These are phyloP conservation scores for Diaporthe batatas DNA, from an alignment of 2,329 filamentous ascomycete genomes.

Conservation along the genomic window DNA sequence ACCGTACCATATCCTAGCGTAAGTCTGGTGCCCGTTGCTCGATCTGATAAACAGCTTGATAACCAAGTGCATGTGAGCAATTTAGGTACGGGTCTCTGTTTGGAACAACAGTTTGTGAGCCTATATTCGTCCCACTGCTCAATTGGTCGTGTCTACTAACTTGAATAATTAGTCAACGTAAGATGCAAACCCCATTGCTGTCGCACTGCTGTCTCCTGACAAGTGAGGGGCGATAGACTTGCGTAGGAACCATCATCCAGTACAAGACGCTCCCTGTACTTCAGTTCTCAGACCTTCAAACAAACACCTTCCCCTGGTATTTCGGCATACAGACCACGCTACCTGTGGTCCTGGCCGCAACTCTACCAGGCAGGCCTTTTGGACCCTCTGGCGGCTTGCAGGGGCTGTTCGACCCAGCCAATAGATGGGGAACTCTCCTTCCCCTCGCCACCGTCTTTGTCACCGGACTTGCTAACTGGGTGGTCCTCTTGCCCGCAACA, in stretches of 20 bases:
- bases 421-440: constrained; percentile 73
- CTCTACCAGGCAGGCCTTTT: constrained; percentile 76
- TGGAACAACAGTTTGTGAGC: constrained; percentile 89
- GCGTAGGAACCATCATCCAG: constrained; percentile 79
- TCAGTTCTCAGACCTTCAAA: constrained; percentile 85
- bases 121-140: background rate
- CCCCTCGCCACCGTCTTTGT: constrained; percentile 79
- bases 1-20: constrained; percentile 84
- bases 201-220: constrained; percentile 21
- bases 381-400: constrained; percentile 62
- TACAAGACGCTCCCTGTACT: constrained; percentile 83
- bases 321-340: constrained; percentile 85
- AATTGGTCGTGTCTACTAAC: background rate
- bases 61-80: background rate
- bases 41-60: background rate
- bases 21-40: constrained; percentile 44
- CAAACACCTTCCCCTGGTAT: constrained; percentile 87
- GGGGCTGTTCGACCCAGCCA: constrained; percentile 71
- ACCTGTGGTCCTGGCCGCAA: constrained; percentile 80
- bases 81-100: constrained; percentile 87
- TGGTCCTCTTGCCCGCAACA: constrained; percentile 81
- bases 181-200: background rate
- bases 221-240: constrained; percentile 67
- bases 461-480: constrained; percentile 78
- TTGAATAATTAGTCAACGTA: constrained; percentile 37